A percentile compares a stretch with the other conserved stretches of the same genome.
Conservation (phyloP, 1,284 basidiomycete genomes). For the Melampsora larici-populina region DNA sequence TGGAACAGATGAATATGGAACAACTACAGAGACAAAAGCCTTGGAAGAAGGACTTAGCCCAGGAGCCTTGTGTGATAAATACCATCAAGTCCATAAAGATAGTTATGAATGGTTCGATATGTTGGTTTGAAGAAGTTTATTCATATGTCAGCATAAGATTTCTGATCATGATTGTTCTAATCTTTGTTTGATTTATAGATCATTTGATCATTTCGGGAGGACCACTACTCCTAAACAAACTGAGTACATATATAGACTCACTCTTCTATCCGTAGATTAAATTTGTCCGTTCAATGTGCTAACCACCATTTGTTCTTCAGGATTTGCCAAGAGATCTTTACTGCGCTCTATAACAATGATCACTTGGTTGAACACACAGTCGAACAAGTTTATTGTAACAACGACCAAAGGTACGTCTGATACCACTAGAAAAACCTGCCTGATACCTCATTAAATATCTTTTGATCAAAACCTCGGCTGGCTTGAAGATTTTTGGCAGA, state of each 20-base stretch:
- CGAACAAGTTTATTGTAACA: constrained; percentile 89
- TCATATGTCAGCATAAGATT: not conserved
- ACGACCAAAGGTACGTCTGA: constrained; percentile 68
- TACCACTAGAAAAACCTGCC: not conserved
- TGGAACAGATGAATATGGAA: constrained; percentile 98
- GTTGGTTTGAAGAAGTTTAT: not conserved
- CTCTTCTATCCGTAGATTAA: constrained; percentile 3
- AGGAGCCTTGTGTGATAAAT: constrained; percentile 86
- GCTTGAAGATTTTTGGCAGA: constrained; percentile 77
- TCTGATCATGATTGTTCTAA: not conserved
- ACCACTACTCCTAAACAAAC: constrained; percentile 89
- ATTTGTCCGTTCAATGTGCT: constrained; percentile 36
- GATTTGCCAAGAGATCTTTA: constrained; percentile 82
- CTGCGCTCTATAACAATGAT: constrained; percentile 72
- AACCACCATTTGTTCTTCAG: constrained; percentile 56
- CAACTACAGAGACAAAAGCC: constrained; percentile 95
- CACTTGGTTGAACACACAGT: constrained; percentile 75
- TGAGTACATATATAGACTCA: constrained; percentile 60
- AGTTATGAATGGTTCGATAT: constrained; percentile 91
- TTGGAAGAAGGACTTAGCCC: constrained; percentile 88
- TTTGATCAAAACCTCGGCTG: not conserved
- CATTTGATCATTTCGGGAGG: constrained; percentile 94
- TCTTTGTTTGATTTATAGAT: constrained; percentile 56
- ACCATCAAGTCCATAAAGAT: constrained; percentile 79
- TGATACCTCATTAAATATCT: not conserved